Evolutionary conservation across 768 basidiomycete species (phyloP).

Genomic region (Boletus eberwhitei): DNA sequence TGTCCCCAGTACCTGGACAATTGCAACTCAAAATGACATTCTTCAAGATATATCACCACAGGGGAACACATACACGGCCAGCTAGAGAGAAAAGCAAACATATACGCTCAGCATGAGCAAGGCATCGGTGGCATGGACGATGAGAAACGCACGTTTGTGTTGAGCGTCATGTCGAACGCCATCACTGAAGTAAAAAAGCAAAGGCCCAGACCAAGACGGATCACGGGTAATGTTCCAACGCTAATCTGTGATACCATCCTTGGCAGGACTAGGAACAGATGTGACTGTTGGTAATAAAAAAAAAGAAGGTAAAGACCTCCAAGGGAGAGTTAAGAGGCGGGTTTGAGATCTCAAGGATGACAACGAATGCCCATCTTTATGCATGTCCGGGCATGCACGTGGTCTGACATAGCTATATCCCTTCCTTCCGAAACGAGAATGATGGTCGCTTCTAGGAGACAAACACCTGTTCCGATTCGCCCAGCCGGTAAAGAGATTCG

Average conservation of each 20-base stretch:
- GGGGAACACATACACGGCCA: constrained; percentile 23
- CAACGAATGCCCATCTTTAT: constrained; percentile 10
- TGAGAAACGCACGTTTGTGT: constrained; percentile 22
- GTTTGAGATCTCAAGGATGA: background rate
- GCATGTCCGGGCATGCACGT: constrained; percentile 9
- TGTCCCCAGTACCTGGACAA: constrained; percentile 34
- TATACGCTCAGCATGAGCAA: background rate
- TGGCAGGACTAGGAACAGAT: background rate
- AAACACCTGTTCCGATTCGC: constrained; percentile 16
- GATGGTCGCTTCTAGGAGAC: background rate
- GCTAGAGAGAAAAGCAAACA: constrained; percentile 4
- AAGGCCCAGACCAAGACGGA: constrained; percentile 15
- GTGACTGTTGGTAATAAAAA: background rate
- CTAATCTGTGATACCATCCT: constrained; percentile 10
- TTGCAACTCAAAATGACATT: background rate
- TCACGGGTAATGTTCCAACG: background rate
- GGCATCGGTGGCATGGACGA: background rate
- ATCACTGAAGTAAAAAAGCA: constrained; percentile 10
- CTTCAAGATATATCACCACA: background rate
- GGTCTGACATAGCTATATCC: constrained; percentile 6
- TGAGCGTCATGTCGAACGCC: constrained; percentile 27
- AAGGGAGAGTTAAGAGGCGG: background rate
- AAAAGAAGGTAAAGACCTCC: background rate
- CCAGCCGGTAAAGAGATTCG: constrained; percentile 1
- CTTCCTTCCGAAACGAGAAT: constrained; percentile 7